Percentiles rank a stretch among this genome's conserved stretches.
phyloP scores from a whole-genome alignment of 2,329 filamentous ascomycete species.

The Nectriaceae sp. region DNA sequence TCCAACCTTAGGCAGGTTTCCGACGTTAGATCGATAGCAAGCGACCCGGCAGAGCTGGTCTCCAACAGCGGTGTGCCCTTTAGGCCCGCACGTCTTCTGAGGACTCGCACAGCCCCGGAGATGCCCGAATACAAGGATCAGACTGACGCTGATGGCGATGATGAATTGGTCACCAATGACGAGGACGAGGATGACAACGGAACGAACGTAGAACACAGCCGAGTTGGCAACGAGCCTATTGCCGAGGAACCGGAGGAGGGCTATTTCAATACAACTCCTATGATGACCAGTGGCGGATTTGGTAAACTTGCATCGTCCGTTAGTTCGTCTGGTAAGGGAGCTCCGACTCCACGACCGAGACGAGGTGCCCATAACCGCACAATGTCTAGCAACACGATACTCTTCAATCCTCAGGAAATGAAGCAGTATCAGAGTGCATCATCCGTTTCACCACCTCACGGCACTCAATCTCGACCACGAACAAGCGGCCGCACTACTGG shows the following conservation, averaged over 20 bases:
- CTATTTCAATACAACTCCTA: slow-evolving; percentile 55
- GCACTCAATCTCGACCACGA: slow-evolving; percentile 36
- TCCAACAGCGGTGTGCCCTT: slow-evolving; percentile 50
- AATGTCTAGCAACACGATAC: slow-evolving; percentile 77
- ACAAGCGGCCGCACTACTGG: slow-evolving; percentile 36
- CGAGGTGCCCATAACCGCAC: slow-evolving; percentile 67
- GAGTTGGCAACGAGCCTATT: slow-evolving; percentile 27
- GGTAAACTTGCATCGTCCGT: slow-evolving; percentile 38
- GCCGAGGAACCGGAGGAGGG: slow-evolving; percentile 46
- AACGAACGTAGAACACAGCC: slow-evolving; percentile 42
- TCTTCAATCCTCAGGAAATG: slow-evolving; percentile 70
- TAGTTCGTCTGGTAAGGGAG: slow-evolving; percentile 31
- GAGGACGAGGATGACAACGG: slow-evolving; percentile 64
- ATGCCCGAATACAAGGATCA: slow-evolving; percentile 55
- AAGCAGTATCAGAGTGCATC: slow-evolving; percentile 41
- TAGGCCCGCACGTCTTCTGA: slow-evolving; percentile 34
- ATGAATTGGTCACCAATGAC: slow-evolving; percentile 83
- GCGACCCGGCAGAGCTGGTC: slow-evolving; percentile 64
- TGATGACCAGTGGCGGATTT: slow-evolving; percentile 40
- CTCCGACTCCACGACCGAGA: slow-evolving; percentile 37
- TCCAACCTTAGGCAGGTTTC: slow-evolving; percentile 53
- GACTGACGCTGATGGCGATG: slow-evolving; percentile 85
- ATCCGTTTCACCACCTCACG: slow-evolving; percentile 43
- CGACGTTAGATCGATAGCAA: slow-evolving; percentile 60
- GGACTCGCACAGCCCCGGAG: slow-evolving; percentile 37